Base-by-base conservation (phyloP, 306 rosid genomes). In the Hippophae rhamnoides region DNA sequence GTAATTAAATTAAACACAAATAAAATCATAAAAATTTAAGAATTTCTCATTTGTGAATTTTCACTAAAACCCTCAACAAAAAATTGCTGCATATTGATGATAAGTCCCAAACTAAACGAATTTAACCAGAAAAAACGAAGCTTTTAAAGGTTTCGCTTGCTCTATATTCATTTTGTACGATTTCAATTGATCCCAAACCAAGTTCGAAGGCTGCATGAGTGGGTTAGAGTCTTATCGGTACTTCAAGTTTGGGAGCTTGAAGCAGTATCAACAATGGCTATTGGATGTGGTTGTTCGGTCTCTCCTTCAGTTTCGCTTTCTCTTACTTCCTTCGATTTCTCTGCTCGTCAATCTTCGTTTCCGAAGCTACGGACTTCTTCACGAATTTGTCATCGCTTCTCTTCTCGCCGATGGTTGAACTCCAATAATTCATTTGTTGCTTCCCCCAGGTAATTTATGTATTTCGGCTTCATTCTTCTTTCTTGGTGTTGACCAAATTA, bases 191-290 rank as follows among this genome's bases (percentile, higher is more conserved):
- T 31, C 38, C 38, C 38, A 31, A 31, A 31, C 38, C 38, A 31
- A 31, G 38, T 31, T 31, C 38, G 58, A 73, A 57, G 86, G 62
- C 89, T 87, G 99, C 89, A 87, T 85, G 99, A 93, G 88, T 78
- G 72, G 79, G 81, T 58, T 54, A 62, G 81, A 64, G 40, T 54
- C 72, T 63, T 62, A 41, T 8, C 73, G 82, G 76, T 71, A 66
- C 64, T 86, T 82, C 84, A 73, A 78, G 87, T 61, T 66, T 66
- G 63, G 83, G 76, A 74, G 86, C 82, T 85, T 78, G 81, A 85
- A 77, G 68, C 71, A 66, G 60, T 74, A 68, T 31, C 78, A 67
- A 51, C 83, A 67, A 78, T 84, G 93, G 88, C 79, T 76, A 72
- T 72, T 67, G 72, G 80, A 69, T 43, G 52, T 51, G 78, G 83